Conservation (phyloP, 2,329 filamentous ascomycete species). For the Fusarium sp. region DNA sequence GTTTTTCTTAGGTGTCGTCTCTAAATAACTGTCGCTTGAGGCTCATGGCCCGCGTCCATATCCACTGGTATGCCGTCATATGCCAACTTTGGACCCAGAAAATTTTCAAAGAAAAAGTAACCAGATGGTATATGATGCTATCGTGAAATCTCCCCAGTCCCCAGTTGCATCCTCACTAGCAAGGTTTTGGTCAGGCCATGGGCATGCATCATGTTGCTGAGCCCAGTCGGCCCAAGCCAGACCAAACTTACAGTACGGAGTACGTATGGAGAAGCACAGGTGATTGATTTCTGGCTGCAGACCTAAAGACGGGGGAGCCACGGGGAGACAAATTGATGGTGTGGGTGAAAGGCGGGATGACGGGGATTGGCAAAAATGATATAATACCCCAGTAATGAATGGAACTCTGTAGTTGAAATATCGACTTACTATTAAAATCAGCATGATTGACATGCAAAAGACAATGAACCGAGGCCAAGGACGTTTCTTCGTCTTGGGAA, state of each 20-base stretch:
- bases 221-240: constrained; percentile 37
- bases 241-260: constrained; percentile 34
- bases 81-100: constrained; percentile 26
- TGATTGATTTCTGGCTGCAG: constrained; percentile 33
- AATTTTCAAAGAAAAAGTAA: constrained; percentile 1
- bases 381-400: constrained; percentile 31
- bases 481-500: constrained; percentile 24
- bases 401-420: constrained; percentile 18
- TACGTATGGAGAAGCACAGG: constrained; percentile 4
- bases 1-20: constrained; percentile 16
- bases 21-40: constrained; percentile 15
- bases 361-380: constrained; percentile 34
- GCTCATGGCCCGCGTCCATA: constrained; percentile 18
- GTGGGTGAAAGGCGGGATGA: constrained; percentile 44
- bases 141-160: constrained; percentile 19
- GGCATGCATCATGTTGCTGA: constrained; percentile 40
- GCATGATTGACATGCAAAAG: constrained; percentile 26
- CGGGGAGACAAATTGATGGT: constrained; percentile 28
- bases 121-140: constrained; percentile 21
- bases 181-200: constrained; percentile 44
- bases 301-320: constrained; percentile 34
- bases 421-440: constrained; percentile 45
- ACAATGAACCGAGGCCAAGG: constrained; percentile 29
- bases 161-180: constrained; percentile 15
- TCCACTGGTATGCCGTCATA: constrained; percentile 40